Percentiles rank a stretch among this genome's conserved stretches.
Conservation (phyloP, 2,329 filamentous ascomycete genomes). For the Ophiocordyceps camponoti-rufipedis region DNA sequence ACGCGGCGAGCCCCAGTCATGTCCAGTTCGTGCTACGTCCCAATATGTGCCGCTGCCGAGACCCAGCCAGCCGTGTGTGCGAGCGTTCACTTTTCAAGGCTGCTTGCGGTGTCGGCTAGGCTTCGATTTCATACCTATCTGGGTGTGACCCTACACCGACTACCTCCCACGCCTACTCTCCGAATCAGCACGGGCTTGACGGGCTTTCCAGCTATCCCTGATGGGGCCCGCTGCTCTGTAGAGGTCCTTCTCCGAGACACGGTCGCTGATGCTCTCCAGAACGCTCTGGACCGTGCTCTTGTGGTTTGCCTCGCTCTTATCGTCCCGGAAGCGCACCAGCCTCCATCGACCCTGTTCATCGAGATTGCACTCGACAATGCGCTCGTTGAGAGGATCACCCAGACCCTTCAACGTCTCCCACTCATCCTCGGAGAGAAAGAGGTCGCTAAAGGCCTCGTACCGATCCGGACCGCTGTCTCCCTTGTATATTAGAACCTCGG, state of each 20-base stretch:
- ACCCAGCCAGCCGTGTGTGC: too few species aligned
- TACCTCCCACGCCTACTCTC: slow-evolving; percentile 7
- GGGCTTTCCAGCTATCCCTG: slow-evolving; percentile 61
- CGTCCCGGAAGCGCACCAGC: slow-evolving; percentile 76
- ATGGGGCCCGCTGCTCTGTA: slow-evolving; percentile 52
- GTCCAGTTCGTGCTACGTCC: too few species aligned
- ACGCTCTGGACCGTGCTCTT: slow-evolving; percentile 70
- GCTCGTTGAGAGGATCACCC: slow-evolving; percentile 60
- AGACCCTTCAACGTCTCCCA: slow-evolving; percentile 69
- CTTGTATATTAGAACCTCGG: slow-evolving; percentile 52
- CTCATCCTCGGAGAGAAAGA: slow-evolving; percentile 56
- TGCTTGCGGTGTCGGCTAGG: not conserved
- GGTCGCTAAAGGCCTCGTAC: slow-evolving; percentile 48
- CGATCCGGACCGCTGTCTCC: slow-evolving; percentile 31
- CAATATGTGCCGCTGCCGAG: too few species aligned
- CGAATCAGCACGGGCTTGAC: slow-evolving; percentile 18
- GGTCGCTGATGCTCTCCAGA: slow-evolving; percentile 73
- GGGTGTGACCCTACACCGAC: not conserved
- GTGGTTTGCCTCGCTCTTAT: slow-evolving; percentile 85
- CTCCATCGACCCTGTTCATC: slow-evolving; percentile 64
- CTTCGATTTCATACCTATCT: not conserved
- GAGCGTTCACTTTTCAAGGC: too few species aligned
- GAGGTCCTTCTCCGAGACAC: slow-evolving; percentile 68
- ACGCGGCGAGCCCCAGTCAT: not conserved
- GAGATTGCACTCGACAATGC: slow-evolving; percentile 79